Conservation (phyloP, 2,329 filamentous ascomycete genomes). For the Talaromyces sp. region DNA sequence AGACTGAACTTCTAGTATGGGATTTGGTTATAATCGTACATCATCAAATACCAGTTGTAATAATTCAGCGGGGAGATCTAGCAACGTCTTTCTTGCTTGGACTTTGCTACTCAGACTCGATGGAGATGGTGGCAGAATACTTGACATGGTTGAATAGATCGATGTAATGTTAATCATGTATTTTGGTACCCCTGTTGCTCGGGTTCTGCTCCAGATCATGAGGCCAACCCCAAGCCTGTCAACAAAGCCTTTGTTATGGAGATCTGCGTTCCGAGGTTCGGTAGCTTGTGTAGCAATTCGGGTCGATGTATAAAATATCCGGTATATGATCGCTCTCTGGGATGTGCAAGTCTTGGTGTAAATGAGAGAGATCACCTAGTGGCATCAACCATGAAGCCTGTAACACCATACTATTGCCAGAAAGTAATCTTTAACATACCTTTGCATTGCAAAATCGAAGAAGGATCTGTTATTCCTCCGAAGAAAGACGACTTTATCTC, state of each 20-base stretch:
- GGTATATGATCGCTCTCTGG: background rate
- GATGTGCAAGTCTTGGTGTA: background rate
- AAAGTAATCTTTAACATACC: background rate
- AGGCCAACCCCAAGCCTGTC: background rate
- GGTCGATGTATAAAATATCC: background rate
- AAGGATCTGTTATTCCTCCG: background rate
- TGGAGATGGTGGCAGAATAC: no score
- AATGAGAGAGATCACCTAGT: background rate
- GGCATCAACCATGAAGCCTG: background rate
- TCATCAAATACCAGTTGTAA: no score
- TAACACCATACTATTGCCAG: background rate
- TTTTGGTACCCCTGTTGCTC: no score
- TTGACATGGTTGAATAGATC: no score
- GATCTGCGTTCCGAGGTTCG: background rate
- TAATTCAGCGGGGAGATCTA: no score
- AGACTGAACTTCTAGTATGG: no score
- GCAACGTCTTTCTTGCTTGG: no score
- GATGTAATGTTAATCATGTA: no score
- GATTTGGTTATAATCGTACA: no score
- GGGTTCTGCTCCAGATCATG: no score
- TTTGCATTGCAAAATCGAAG: background rate
- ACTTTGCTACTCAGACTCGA: no score
- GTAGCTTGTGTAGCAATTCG: no score
- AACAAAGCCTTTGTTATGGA: background rate
- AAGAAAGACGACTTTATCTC: background rate